Conservation (phyloP, 371 early-diverging fungal species). For the Syncephalastrum sp. region DNA sequence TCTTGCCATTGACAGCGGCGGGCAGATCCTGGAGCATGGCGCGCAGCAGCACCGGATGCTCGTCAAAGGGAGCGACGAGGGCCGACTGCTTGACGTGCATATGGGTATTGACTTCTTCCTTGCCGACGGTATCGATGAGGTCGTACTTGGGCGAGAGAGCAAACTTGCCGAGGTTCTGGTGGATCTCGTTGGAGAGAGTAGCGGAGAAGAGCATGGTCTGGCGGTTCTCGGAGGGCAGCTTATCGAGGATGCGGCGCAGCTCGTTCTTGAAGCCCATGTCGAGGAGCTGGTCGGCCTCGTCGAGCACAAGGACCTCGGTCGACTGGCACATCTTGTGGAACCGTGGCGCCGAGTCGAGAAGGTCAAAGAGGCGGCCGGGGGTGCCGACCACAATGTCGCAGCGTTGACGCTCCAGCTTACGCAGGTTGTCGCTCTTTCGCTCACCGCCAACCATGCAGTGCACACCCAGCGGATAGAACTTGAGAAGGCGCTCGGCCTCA, state of each 20-base stretch:
- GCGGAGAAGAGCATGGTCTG: constrained; percentile 99
- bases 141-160: constrained; percentile 77
- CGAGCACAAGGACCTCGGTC: constrained; percentile 83
- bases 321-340: constrained; percentile 61
- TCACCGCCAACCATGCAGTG: constrained; percentile 92
- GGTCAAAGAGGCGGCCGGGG: constrained; percentile 91
- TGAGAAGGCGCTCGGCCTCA: constrained; percentile 75
- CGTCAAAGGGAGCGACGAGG: constrained; percentile 57
- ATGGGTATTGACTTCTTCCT: constrained; percentile 79
- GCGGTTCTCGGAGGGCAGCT: constrained; percentile 74
- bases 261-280: constrained; percentile 98
- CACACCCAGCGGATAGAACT: constrained; percentile 67
- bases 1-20: constrained; percentile 64
- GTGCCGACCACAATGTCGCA: constrained; percentile 94
- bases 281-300: constrained; percentile 98
- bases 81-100: constrained; percentile 78
- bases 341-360: constrained; percentile 64
- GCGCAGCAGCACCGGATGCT: constrained; percentile 64
- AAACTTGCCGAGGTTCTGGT: constrained; percentile 53
- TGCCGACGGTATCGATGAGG: constrained; percentile 84
- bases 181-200: constrained; percentile 88
- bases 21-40: constrained; percentile 61
- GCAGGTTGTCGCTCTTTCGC: constrained; percentile 61
- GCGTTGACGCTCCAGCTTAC: constrained; percentile 56
- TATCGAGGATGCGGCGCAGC: constrained; percentile 76